phyloP scores from a whole-genome alignment of 2,329 filamentous ascomycete species.

The Ramularia endophylla region DNA sequence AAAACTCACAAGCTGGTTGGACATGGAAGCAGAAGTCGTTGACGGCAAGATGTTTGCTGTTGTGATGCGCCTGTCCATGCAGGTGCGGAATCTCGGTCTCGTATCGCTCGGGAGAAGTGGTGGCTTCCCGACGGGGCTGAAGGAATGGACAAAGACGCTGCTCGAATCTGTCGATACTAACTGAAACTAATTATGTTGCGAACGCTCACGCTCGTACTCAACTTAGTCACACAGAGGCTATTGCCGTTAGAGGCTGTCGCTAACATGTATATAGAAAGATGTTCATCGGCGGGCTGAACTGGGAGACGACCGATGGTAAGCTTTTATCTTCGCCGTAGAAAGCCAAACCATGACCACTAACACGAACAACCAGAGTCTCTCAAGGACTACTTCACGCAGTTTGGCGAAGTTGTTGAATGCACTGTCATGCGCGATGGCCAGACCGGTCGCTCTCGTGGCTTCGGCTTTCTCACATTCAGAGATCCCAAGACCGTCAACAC shows the following conservation, averaged over 20 bases:
- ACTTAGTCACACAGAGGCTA: too few species aligned
- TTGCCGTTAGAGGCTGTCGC: conserved; percentile 6
- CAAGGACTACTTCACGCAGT: conserved; percentile 95
- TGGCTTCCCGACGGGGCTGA: too few species aligned
- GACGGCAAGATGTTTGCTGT: background rate
- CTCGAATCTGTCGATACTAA: too few species aligned
- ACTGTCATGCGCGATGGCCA: conserved; percentile 99
- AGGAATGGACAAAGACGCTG: too few species aligned
- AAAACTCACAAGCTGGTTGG: too few species aligned
- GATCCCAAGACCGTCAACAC: conserved; percentile 98
- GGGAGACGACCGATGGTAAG: conserved; percentile 98
- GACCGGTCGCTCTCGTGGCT: conserved; percentile 88
- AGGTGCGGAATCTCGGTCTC: background rate
- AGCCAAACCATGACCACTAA: conserved; percentile 23
- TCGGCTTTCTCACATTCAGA: conserved; percentile 96
- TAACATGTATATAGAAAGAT: conserved; percentile 67
- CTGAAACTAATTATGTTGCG: too few species aligned
- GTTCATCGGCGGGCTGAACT: conserved; percentile 98
- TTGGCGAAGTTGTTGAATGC: conserved; percentile 94
- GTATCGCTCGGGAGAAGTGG: too few species aligned
- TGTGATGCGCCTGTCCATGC: background rate
- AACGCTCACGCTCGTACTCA: conserved; percentile 19
- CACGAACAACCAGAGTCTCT: conserved; percentile 66
- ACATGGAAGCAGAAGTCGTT: background rate
- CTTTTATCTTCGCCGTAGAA: conserved; percentile 13